Conservation (phyloP, 768 basidiomycete species). For the Amanita brunnescens region DNA sequence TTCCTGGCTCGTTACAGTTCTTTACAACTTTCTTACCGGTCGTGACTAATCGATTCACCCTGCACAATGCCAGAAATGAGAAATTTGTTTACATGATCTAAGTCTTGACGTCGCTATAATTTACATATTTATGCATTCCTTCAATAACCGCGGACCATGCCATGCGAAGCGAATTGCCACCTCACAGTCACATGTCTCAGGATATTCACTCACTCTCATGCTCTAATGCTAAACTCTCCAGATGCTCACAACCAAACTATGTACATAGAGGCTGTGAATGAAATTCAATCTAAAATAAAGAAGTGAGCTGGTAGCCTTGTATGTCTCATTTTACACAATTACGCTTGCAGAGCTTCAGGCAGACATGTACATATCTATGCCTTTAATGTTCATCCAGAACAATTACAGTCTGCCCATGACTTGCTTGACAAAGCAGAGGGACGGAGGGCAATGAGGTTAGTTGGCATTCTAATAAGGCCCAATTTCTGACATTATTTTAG, state of each 20-base stretch:
- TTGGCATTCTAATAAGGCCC: constrained; percentile 7
- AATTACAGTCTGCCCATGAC: not conserved
- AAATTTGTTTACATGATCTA: no score
- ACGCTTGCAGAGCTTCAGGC: not conserved
- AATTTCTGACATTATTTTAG: constrained; percentile 13
- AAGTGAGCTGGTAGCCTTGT: constrained; percentile 8
- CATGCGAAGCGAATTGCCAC: no score
- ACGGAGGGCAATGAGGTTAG: not conserved
- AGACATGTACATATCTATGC: not conserved
- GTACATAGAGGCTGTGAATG: constrained; percentile 17
- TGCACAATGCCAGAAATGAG: no score
- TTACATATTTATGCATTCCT: no score
- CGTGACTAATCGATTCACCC: no score
- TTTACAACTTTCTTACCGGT: no score
- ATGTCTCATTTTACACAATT: constrained; percentile 11
- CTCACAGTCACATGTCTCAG: no score
- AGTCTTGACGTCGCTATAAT: no score
- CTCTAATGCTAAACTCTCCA: no score
- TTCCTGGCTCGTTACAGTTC: no score
- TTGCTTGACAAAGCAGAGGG: not conserved
- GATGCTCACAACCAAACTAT: constrained; percentile 37
- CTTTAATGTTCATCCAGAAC: not conserved
- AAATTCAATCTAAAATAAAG: constrained; percentile 10
- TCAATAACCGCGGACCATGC: no score
- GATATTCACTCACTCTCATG: no score